These are phyloP conservation scores for Lactarius quietus DNA, from an alignment of 768 basidiomycete genomes.

Conservation along the genomic window DNA sequence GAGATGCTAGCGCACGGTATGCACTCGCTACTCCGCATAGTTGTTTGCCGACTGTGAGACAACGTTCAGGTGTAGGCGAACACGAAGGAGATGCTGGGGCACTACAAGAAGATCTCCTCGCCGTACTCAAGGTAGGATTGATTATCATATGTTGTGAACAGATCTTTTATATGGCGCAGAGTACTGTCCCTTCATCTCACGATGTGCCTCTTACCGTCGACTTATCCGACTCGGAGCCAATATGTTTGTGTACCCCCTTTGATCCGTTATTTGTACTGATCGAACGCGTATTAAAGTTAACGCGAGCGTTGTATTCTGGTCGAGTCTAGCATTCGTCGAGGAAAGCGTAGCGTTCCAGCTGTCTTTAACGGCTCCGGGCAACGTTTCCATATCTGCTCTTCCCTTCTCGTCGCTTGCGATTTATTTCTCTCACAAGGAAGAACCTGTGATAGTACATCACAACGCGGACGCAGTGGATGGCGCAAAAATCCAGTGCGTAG, in stretches of 20 bases:
- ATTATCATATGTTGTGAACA: background rate
- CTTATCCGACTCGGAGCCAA: slow-evolving; percentile 56
- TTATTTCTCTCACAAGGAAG: slow-evolving; percentile 48
- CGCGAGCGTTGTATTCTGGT: slow-evolving; percentile 69
- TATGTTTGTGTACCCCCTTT: slow-evolving; percentile 45
- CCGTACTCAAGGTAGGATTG: slow-evolving; percentile 59
- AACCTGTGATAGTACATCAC: slow-evolving; percentile 54
- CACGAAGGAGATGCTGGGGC: slow-evolving; percentile 46
- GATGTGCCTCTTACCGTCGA: slow-evolving; percentile 59
- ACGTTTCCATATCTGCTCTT: slow-evolving; percentile 50
- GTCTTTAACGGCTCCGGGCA: slow-evolving; percentile 49
- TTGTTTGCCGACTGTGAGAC: background rate
- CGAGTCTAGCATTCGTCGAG: slow-evolving; percentile 53
- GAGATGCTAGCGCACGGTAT: slow-evolving; percentile 83
- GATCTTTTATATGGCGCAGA: slow-evolving; percentile 41
- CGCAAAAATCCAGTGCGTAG: slow-evolving; percentile 40
- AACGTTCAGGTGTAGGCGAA: slow-evolving; percentile 33
- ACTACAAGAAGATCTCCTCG: slow-evolving; percentile 68
- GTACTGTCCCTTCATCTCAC: slow-evolving; percentile 59
- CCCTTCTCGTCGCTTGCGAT: slow-evolving; percentile 61
- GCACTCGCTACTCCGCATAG: background rate
- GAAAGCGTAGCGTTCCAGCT: slow-evolving; percentile 74
- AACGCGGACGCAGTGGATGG: slow-evolving; percentile 17
- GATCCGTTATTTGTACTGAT: slow-evolving; percentile 16
- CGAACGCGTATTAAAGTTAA: slow-evolving; percentile 48